These are phyloP conservation scores for Dothiorella sarmentorum DNA, from an alignment of 2,329 filamentous ascomycete species.

Conservation along the genomic window DNA sequence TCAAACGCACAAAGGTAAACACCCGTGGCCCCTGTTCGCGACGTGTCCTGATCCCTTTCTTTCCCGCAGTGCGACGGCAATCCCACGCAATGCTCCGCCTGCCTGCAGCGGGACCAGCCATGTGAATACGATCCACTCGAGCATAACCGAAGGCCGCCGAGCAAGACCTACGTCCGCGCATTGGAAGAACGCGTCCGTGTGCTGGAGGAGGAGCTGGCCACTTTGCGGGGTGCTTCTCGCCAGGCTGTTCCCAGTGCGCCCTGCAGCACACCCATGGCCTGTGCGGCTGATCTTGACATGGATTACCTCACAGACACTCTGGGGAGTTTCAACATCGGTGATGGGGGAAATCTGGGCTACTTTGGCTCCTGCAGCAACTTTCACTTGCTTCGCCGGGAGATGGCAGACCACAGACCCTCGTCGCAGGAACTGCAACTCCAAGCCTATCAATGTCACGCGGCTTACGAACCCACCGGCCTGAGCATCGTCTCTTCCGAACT, in stretches of 20 bases:
- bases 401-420: background rate
- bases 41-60: background rate
- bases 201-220: background rate
- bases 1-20: background rate
- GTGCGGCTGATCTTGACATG: background rate
- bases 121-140: background rate
- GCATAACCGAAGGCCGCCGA: slow-evolving; percentile 1
- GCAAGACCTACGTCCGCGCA: background rate
- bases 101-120: background rate
- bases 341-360: background rate
- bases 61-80: background rate
- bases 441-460: background rate
- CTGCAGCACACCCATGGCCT: background rate
- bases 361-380: background rate
- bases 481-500: background rate
- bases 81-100: background rate
- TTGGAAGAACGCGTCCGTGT: background rate
- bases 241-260: background rate
- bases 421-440: background rate
- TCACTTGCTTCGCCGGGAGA: background rate
- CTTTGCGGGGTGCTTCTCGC: background rate
- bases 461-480: background rate
- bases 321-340: slow-evolving; percentile 1
- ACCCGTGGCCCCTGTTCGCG: background rate
- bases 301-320: background rate